Evolutionary conservation across 2,329 filamentous ascomycete genomes (phyloP).

Genomic region (Bisporella sp.): DNA sequence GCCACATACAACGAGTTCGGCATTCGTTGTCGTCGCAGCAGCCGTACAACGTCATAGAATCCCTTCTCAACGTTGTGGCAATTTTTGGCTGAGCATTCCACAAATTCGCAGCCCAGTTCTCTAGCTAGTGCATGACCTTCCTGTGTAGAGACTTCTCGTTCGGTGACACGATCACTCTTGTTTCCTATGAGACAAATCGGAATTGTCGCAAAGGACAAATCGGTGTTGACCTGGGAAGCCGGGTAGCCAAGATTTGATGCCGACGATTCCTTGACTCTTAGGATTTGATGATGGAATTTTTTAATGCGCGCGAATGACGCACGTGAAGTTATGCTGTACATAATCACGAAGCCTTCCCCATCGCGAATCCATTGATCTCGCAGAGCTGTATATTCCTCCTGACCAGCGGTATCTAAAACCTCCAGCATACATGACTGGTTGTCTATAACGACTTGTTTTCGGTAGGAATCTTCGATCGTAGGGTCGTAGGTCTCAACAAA

Average conservation of each 20-base stretch:
- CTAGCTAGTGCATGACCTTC: constrained; percentile 84
- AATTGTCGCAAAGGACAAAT: too few species aligned
- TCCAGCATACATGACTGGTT: not conserved
- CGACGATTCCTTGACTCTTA: not conserved
- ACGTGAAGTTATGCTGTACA: not conserved
- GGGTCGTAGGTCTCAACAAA: not conserved
- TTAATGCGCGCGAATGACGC: not conserved
- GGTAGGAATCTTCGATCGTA: not conserved
- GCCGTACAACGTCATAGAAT: constrained; percentile 89
- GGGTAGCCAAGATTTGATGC: not conserved
- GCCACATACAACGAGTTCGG: not conserved
- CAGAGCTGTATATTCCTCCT: not conserved
- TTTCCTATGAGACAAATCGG: constrained; percentile 95
- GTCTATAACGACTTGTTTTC: constrained; percentile 1
- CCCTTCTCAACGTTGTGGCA: constrained; percentile 95
- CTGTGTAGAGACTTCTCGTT: constrained; percentile 88
- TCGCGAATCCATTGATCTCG: not conserved
- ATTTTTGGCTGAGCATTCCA: constrained; percentile 91
- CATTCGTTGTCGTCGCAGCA: constrained; percentile 66
- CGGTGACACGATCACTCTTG: constrained; percentile 89
- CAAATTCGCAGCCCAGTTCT: constrained; percentile 86
- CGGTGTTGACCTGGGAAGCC: too few species aligned
- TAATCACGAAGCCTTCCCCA: not conserved
- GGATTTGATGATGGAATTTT: not conserved
- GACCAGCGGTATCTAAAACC: not conserved